Conservation (phyloP, 495 filamentous ascomycete genomes). For the Penicillium canescens region DNA sequence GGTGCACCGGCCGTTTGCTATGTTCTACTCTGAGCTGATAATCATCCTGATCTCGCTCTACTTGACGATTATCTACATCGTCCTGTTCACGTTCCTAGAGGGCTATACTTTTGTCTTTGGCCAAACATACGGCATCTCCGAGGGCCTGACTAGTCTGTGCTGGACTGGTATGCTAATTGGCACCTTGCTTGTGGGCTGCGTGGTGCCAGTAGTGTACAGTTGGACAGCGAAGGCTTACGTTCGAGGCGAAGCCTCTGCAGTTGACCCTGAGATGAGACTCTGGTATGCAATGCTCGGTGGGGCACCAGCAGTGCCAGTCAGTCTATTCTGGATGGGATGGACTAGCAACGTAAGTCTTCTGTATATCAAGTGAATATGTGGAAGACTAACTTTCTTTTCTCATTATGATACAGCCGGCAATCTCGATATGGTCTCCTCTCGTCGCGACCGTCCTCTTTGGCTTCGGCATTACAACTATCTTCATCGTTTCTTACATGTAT, state of each 20-base stretch:
- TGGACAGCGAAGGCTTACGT: conserved; percentile 10
- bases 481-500: conserved; percentile 49
- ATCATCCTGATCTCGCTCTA: conserved; percentile 53
- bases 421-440: conserved; percentile 55
- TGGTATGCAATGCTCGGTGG: conserved; percentile 59
- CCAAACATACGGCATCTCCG: conserved; percentile 50
- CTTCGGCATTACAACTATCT: conserved; percentile 49
- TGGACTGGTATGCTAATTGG: conserved; percentile 59
- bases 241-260: conserved; percentile 12
- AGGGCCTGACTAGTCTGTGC: conserved; percentile 48
- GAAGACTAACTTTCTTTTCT: background rate
- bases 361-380: background rate
- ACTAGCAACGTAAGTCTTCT: conserved; percentile 38
- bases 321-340: conserved; percentile 66
- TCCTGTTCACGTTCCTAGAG: conserved; percentile 62
- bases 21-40: conserved; percentile 40
- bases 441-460: conserved; percentile 49
- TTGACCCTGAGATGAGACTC: conserved; percentile 54
- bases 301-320: conserved; percentile 52
- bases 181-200: conserved; percentile 37
- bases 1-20: no score
- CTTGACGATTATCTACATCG: conserved; percentile 58
- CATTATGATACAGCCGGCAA: conserved; percentile 30
- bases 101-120: conserved; percentile 62
- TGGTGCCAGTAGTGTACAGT: conserved; percentile 50